phyloP scores from a whole-genome alignment of 306 rosid species.

The Castanospermum australe region DNA sequence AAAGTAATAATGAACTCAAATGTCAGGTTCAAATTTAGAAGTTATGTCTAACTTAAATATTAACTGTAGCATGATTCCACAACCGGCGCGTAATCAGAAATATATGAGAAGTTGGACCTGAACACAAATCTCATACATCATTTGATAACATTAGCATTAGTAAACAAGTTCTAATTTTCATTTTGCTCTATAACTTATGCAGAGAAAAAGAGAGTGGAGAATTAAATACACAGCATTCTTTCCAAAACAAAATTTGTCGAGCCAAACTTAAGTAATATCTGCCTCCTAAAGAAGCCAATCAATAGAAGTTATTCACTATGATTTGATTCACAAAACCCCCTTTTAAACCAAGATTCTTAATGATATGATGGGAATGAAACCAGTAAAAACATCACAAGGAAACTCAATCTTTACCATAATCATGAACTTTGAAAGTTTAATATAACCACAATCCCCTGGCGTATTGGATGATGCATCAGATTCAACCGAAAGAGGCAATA shows the following conservation, averaged over 20 bases:
- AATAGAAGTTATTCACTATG: too few relatives aligned
- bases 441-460: background rate
- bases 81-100: slow-evolving; percentile 4
- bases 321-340: slow-evolving; percentile 3
- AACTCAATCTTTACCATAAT: background rate
- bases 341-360: background rate
- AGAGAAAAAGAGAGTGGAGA: background rate
- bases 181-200: background rate
- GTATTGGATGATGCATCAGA: background rate
- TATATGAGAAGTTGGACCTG: background rate
- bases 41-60: background rate
- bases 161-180: background rate
- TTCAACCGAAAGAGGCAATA: background rate
- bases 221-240: background rate
- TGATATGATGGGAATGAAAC: background rate
- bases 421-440: background rate
- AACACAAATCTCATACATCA: background rate
- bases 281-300: background rate
- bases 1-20: background rate
- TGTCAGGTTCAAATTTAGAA: background rate
- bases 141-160: background rate
- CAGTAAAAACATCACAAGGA: background rate
- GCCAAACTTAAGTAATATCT: background rate
- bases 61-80: background rate
- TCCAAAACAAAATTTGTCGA: background rate